phyloP scores from a whole-genome alignment of 768 basidiomycete species.

The Lactifluus subvellereus region DNA sequence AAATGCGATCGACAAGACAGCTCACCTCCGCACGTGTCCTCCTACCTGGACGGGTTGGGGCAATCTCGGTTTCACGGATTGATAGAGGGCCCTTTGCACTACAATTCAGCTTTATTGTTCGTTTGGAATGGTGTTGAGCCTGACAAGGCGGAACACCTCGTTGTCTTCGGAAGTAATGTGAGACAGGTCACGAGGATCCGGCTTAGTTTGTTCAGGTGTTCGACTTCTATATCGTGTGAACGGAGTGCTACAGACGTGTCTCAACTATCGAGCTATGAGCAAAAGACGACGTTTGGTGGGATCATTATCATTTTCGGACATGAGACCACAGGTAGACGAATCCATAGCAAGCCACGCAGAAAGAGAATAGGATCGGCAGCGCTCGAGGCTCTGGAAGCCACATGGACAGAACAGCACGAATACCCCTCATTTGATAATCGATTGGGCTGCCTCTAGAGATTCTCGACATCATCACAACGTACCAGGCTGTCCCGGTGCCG shows the following conservation, averaged over 20 bases:
- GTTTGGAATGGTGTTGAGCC: not conserved
- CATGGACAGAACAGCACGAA: slow-evolving; percentile 26
- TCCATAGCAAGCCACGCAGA: slow-evolving; percentile 2
- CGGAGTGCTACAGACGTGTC: not conserved
- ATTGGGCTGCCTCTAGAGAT: slow-evolving; percentile 33
- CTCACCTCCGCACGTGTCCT: slow-evolving; percentile 59
- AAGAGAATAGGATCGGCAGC: not conserved
- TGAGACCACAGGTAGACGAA: not conserved
- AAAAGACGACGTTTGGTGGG: not conserved
- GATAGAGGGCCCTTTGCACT: not conserved
- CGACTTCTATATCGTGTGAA: not conserved
- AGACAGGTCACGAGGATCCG: not conserved
- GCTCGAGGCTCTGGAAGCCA: slow-evolving; percentile 23
- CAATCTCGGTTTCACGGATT: slow-evolving; percentile 52
- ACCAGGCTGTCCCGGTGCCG: slow-evolving; percentile 60
- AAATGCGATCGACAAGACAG: slow-evolving; percentile 51
- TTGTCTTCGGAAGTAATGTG: not conserved
- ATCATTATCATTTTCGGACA: not conserved
- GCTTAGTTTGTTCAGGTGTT: not conserved
- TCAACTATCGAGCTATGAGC: not conserved
- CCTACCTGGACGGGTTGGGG: slow-evolving; percentile 63
- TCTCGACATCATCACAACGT: slow-evolving; percentile 50
- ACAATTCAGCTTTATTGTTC: not conserved
- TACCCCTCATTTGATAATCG: slow-evolving; percentile 25
- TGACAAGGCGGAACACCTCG: not conserved